These are phyloP conservation scores for Podosphaera fusca DNA, from an alignment of 2,329 filamentous ascomycete genomes.

Conservation along the genomic window DNA sequence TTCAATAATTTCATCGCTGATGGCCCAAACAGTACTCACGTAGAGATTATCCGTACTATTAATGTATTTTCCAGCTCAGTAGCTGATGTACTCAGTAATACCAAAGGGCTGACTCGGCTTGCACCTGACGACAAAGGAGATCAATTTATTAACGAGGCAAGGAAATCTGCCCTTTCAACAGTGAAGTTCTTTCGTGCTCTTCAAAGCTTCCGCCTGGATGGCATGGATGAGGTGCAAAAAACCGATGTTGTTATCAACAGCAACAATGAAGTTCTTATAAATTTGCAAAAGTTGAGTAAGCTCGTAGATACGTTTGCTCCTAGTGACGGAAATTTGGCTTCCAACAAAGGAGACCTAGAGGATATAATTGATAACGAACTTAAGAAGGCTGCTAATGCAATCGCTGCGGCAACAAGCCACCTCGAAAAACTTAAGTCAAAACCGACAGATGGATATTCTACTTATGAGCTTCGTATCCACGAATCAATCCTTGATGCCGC, in stretches of 20 bases:
- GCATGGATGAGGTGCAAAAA: constrained; percentile 75
- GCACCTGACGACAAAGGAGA: constrained; percentile 89
- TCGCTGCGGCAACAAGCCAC: constrained; percentile 73
- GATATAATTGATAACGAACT: constrained; percentile 84
- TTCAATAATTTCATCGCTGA: constrained; percentile 99
- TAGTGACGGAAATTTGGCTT: constrained; percentile 58
- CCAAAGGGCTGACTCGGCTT: constrained; percentile 80
- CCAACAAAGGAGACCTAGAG: constrained; percentile 63
- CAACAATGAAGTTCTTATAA: constrained; percentile 89
- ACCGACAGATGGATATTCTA: constrained; percentile 83
- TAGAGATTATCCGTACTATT: constrained; percentile 80
- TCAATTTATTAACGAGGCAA: constrained; percentile 57
- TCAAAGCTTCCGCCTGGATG: constrained; percentile 81
- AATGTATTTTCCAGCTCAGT: constrained; percentile 77
- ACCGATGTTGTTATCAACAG: constrained; percentile 93
- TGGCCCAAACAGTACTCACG: constrained; percentile 70
- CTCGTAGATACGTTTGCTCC: constrained; percentile 80
- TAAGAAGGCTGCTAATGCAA: constrained; percentile 82
- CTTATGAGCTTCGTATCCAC: constrained; percentile 88
- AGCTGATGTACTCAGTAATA: constrained; percentile 85
- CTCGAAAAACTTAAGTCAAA: constrained; percentile 87
- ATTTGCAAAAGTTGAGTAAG: constrained; percentile 82
- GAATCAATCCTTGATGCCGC: constrained; percentile 88
- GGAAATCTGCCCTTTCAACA: constrained; percentile 64
- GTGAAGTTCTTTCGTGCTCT: constrained; percentile 89